phyloP scores from a whole-genome alignment of 2,329 filamentous ascomycete species.

The Xylariaceae sp. region DNA sequence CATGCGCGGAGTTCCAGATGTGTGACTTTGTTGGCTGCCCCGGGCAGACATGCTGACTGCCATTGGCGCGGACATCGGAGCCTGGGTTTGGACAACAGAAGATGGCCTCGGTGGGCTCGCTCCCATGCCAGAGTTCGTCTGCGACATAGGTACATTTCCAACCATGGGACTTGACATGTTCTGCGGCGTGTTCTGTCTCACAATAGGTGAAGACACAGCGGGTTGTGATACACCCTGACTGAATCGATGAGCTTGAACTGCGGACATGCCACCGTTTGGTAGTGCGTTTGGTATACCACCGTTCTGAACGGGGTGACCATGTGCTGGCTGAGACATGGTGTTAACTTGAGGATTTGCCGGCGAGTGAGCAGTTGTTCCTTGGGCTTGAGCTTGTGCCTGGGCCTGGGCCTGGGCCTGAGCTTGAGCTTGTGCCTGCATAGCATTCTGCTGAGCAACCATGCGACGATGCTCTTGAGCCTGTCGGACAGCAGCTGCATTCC shows the following conservation, averaged over 20 bases:
- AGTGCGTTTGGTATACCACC: conserved; percentile 36
- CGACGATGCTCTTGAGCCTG: conserved; percentile 7
- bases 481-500: conserved; percentile 9
- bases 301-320: conserved; percentile 42
- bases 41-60: conserved; percentile 60
- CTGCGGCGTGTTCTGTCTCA: conserved; percentile 60
- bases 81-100: conserved; percentile 59
- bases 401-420: conserved; percentile 27
- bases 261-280: conserved; percentile 38
- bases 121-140: conserved; percentile 63
- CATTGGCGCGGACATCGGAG: conserved; percentile 56
- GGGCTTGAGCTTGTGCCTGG: conserved; percentile 29
- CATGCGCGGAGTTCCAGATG: conserved; percentile 59
- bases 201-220: conserved; percentile 64
- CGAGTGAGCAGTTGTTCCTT: conserved; percentile 31
- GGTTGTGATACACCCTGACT: conserved; percentile 57
- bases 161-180: conserved; percentile 64
- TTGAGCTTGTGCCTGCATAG: conserved; percentile 23
- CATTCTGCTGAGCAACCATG: conserved; percentile 35
- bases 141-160: conserved; percentile 59
- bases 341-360: conserved; percentile 27
- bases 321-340: conserved; percentile 37
- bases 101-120: conserved; percentile 63
- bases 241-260: conserved; percentile 46
- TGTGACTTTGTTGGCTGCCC: conserved; percentile 64